Conservation (phyloP, 345 rosid species). For the Dipteronia dyeriana region DNA sequence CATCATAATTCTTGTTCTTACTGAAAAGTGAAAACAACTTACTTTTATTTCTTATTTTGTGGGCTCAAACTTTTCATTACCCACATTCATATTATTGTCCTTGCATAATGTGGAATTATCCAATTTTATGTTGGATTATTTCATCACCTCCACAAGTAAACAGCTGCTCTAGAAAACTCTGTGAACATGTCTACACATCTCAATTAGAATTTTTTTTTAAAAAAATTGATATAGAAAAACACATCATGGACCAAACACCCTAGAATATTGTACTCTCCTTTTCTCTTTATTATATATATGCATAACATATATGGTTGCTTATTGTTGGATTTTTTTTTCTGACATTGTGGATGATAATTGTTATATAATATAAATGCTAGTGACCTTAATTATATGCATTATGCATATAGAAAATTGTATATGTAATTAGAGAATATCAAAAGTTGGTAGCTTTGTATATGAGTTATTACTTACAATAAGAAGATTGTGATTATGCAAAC, state of each 20-base stretch:
- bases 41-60: slow-evolving; percentile 9
- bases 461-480: too few species aligned
- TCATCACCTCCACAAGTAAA: slow-evolving; percentile 26
- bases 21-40: slow-evolving; percentile 14
- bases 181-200: slow-evolving; percentile 24
- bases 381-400: background rate
- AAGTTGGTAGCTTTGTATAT: background rate
- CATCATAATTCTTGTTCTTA: background rate
- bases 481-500: background rate
- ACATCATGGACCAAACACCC: background rate
- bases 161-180: slow-evolving; percentile 1
- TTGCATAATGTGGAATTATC: background rate
- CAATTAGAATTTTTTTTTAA: slow-evolving; percentile 1
- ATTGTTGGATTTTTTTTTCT: background rate
- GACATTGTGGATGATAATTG: background rate
- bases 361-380: too few species aligned
- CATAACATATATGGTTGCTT: background rate
- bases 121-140: slow-evolving; percentile 2
- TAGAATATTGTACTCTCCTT: background rate
- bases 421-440: background rate
- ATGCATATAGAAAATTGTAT: background rate
- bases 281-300: background rate
- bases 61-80: slow-evolving; percentile 22
- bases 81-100: background rate
- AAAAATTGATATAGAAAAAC: background rate